phyloP scores from a whole-genome alignment of 495 filamentous ascomycete species.

The Hyaloscypha hepaticicola region DNA sequence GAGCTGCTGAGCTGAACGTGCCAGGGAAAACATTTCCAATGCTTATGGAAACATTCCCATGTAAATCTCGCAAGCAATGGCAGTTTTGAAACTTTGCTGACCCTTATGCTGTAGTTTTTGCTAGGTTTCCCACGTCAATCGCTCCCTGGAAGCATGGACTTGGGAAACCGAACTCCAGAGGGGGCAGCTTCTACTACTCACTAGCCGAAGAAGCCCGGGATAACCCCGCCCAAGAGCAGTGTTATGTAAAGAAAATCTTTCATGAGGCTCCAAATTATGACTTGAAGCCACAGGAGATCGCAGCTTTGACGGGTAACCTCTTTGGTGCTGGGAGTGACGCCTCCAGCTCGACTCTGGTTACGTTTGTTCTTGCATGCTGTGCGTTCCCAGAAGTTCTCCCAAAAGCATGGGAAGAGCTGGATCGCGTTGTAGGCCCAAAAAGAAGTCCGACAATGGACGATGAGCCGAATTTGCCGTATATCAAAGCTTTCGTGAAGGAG shows the following conservation, averaged over 20 bases:
- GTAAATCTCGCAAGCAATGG: slow-evolving; percentile 21
- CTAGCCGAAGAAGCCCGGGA: slow-evolving; percentile 54
- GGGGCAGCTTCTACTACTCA: slow-evolving; percentile 54
- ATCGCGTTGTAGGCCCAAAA: slow-evolving; percentile 52
- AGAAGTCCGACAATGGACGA: slow-evolving; percentile 60
- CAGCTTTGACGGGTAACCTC: slow-evolving; percentile 55
- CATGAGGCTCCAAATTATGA: slow-evolving; percentile 47
- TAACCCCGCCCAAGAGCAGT: slow-evolving; percentile 45
- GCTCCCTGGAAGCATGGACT: slow-evolving; percentile 61
- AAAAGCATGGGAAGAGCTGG: slow-evolving; percentile 55
- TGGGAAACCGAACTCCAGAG: slow-evolving; percentile 44
- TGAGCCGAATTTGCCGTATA: slow-evolving; percentile 55
- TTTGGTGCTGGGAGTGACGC: slow-evolving; percentile 44
- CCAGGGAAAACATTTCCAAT: slow-evolving; percentile 61
- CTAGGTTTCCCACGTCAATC: slow-evolving; percentile 54
- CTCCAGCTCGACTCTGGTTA: slow-evolving; percentile 37
- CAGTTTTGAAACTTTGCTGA: slow-evolving; percentile 33
- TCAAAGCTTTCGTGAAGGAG: slow-evolving; percentile 60
- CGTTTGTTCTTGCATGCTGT: slow-evolving; percentile 44
- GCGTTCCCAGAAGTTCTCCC: slow-evolving; percentile 48
- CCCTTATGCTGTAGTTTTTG: slow-evolving; percentile 43
- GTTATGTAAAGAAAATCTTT: slow-evolving; percentile 53
- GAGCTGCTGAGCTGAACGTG: slow-evolving; percentile 63
- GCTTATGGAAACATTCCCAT: slow-evolving; percentile 59
- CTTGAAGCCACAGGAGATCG: slow-evolving; percentile 54